These are phyloP conservation scores for Calophaca sinica DNA, from an alignment of 306 rosid species.

Conservation along the genomic window DNA sequence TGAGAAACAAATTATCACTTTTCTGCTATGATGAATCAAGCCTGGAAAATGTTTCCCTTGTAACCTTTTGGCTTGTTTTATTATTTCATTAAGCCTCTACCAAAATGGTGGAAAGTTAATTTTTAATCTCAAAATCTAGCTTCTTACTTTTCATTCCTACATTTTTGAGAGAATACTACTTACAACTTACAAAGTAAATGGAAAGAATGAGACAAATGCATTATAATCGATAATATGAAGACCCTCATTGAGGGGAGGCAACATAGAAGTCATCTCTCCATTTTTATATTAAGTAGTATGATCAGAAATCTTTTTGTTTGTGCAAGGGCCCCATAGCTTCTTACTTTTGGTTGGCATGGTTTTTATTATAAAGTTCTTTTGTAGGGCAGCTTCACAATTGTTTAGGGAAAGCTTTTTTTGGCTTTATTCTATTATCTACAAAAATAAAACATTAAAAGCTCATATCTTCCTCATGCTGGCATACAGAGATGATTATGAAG, in stretches of 20 bases:
- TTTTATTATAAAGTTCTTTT: no score
- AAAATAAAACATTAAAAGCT: background rate
- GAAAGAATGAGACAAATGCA: background rate
- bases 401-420: background rate
- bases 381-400: background rate
- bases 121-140: background rate
- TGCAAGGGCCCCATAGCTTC: no score
- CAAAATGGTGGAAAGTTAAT: background rate
- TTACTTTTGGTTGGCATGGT: no score
- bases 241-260: no score
- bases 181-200: background rate
- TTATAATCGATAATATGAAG: background rate
- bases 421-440: background rate
- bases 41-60: background rate
- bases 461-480: constrained; percentile 23
- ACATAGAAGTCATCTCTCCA: no score
- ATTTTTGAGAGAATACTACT: background rate
- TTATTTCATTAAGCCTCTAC: background rate
- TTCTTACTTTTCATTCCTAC: background rate
- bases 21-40: background rate
- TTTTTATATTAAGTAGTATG: no score
- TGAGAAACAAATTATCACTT: no score
- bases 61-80: background rate
- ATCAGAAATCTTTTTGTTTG: no score
- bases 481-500: constrained; percentile 80